Conservation (phyloP, 1,284 basidiomycete genomes). For the Inonotus obliquus region DNA sequence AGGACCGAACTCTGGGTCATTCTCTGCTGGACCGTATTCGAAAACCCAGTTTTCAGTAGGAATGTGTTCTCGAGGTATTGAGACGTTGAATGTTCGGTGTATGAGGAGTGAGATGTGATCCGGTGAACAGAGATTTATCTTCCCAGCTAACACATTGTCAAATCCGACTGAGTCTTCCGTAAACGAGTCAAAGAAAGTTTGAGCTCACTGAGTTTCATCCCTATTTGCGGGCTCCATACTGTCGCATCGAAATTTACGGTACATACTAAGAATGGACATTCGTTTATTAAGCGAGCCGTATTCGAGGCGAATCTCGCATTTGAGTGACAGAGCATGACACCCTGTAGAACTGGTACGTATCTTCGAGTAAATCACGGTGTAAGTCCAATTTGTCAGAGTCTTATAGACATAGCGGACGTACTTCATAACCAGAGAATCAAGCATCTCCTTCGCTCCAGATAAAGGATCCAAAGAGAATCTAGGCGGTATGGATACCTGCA, state of each 20-base stretch:
- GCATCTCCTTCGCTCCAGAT: constrained; percentile 77
- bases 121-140: constrained; percentile 86
- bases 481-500: constrained; percentile 79
- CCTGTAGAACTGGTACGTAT: constrained; percentile 83
- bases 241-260: constrained; percentile 78
- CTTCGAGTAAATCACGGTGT: constrained; percentile 37
- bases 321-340: constrained; percentile 86
- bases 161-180: neutral
- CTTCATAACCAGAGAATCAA: constrained; percentile 95
- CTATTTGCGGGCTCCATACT: constrained; percentile 86
- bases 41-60: constrained; percentile 80
- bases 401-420: constrained; percentile 34
- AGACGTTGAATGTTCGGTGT: constrained; percentile 95
- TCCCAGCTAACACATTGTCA: constrained; percentile 55
- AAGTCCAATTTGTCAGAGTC: neutral
- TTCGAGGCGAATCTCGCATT: constrained; percentile 67
- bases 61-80: constrained; percentile 92
- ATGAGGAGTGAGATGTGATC: constrained; percentile 92
- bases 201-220: constrained; percentile 75
- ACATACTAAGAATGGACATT: constrained; percentile 84
- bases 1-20: constrained; percentile 65
- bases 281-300: constrained; percentile 71
- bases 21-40: constrained; percentile 75
- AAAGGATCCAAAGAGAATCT: constrained; percentile 69
- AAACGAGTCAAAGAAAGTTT: no score